A percentile compares a stretch with the other conserved stretches of the same genome.
Conservation (phyloP, 306 rosid genomes). For the Cotoneaster glaucophyllus region DNA sequence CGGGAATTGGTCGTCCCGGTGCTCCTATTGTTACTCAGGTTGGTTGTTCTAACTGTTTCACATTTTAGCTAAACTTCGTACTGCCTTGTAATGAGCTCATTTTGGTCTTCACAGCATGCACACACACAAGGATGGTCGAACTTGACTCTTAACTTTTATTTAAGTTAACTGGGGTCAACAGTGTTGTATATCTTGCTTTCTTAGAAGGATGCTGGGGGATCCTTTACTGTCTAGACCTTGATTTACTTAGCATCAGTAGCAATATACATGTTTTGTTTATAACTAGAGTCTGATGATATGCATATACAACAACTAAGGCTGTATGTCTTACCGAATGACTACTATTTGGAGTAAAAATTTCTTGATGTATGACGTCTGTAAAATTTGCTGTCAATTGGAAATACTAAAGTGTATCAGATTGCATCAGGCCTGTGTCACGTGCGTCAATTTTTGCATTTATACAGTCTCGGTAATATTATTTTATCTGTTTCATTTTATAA, state of each 20-base stretch:
- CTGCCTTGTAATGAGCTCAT: neutral
- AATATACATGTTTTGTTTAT: neutral
- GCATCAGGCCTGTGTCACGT: neutral
- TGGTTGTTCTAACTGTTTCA: slow-evolving; percentile 14
- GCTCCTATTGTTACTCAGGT: slow-evolving; percentile 92
- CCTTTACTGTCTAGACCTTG: neutral
- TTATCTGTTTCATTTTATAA: slow-evolving; percentile 4
- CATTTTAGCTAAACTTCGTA: slow-evolving; percentile 8
- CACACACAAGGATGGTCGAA: neutral
- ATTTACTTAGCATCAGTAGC: neutral
- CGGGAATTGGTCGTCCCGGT: slow-evolving; percentile 58
- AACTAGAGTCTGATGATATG: neutral
- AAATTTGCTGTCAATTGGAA: neutral
- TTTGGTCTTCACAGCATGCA: neutral
- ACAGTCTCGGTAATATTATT: slow-evolving; percentile 3
- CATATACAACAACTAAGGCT: neutral
- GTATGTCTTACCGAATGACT: neutral
- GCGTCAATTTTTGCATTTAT: neutral
- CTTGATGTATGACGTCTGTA: neutral
- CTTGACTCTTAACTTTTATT: neutral
- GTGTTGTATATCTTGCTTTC: neutral
- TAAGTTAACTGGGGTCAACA: neutral
- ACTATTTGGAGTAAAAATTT: neutral
- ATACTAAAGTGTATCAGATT: neutral
- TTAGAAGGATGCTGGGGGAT: neutral